Evolutionary conservation across 2,329 filamentous ascomycete species (phyloP), one percentile per base, ranked within the genome.

Genomic region (Colletotrichum melonis): DNA sequence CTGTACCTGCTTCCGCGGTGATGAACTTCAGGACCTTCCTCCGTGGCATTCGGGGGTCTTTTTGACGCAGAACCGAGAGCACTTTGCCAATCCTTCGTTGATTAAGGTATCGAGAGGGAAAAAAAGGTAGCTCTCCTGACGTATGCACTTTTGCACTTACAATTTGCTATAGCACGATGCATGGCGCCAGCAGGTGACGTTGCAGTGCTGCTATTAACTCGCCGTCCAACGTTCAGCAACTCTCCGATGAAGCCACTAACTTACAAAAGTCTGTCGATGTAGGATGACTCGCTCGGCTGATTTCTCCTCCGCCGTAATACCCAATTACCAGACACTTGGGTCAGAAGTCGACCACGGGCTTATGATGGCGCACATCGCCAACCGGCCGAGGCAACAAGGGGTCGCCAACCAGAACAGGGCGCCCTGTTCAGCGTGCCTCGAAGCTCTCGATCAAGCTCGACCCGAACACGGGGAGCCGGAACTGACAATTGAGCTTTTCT

Each of bases 391-490:
- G 55, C 67, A 70, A 62, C 56, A 58, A 65, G 46, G 60, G 60
- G 59, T 55, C 12, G 60, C 60, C 60, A 57, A 70, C 32, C 49
- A 49, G 46, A 19, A 14, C 22, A 38, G 60, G 38, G 38, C 38
- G 38, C 67, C 67, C 54, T 54, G 60, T 56, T 26, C 30, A 19
- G 42, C 42, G 57, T 68, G 57, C 49, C 22, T 64, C 54, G 42
- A 54, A 57, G 67, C 38, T 60, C 60, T 60, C 19, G 58, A 66
- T 62, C 60, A 62, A 71, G 60, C 60, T 59, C 28, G 49, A 62
- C 62, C 56, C 67, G 55, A 66, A 73, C 60, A 71, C 60, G 28
- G 67, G 60, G 62, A 63, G 60, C 55, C 62, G 67, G 71, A 62
- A 73, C 67, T 52, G 55, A 26, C 26, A 55, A 66, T 66, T 62